These are phyloP conservation scores for Trichosporon asahii DNA, from an alignment of 1,284 basidiomycete species.

Conservation along the genomic window DNA sequence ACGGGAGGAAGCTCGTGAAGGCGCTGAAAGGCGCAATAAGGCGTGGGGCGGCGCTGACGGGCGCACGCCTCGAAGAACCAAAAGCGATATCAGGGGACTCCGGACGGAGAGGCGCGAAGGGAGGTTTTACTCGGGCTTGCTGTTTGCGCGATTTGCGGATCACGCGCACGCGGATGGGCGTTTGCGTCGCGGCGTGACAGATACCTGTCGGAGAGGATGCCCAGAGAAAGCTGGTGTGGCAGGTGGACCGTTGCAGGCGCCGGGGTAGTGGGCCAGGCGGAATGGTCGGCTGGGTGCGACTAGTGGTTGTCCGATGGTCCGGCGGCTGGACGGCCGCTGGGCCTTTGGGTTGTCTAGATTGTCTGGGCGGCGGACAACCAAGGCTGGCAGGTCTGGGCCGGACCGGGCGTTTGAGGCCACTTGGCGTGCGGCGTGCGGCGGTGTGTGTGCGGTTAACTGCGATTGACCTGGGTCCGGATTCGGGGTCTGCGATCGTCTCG, in stretches of 20 bases:
- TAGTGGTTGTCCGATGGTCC: neutral
- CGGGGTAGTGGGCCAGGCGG: too few species aligned
- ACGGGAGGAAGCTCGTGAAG: neutral
- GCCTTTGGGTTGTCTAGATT: neutral
- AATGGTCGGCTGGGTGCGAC: neutral
- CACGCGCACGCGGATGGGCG: neutral
- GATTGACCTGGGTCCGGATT: neutral
- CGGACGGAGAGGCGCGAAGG: neutral
- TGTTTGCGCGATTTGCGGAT: neutral
- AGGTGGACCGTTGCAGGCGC: neutral
- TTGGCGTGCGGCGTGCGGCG: neutral
- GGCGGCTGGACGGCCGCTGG: neutral
- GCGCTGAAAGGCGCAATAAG: neutral
- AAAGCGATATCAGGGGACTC: neutral
- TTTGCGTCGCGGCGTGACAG: neutral
- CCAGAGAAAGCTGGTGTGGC: neutral
- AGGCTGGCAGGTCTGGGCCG: neutral
- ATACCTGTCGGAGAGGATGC: neutral
- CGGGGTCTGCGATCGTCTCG: neutral
- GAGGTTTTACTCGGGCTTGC: neutral
- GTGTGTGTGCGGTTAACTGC: neutral
- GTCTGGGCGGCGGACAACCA: neutral
- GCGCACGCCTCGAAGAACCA: neutral
- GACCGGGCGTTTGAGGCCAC: neutral
- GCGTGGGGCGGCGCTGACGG: neutral